phyloP scores from a whole-genome alignment of 2,329 filamentous ascomycete genomes.

The Neonectria coccinea region DNA sequence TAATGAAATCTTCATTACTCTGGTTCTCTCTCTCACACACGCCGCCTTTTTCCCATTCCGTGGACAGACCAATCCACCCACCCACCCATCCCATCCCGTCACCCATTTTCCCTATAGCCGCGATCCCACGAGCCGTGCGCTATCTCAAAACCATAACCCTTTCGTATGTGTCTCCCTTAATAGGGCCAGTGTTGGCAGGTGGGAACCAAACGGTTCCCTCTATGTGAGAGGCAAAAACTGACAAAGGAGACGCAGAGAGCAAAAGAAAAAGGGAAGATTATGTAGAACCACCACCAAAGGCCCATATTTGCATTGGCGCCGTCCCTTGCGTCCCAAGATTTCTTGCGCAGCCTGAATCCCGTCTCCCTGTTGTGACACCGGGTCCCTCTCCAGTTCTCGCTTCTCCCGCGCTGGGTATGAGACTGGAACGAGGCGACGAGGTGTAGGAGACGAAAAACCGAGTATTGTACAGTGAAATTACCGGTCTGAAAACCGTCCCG shows the following conservation, averaged over 20 bases:
- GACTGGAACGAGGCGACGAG: constrained; percentile 10
- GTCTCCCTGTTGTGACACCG: constrained; percentile 5
- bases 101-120: constrained; percentile 4
- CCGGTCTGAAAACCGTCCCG: constrained; percentile 12
- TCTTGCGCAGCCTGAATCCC: background rate
- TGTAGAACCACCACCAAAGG: background rate
- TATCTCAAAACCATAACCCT: constrained; percentile 16
- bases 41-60: constrained; percentile 28
- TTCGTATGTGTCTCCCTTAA: constrained; percentile 23
- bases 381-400: constrained; percentile 11
- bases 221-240: constrained; percentile 27
- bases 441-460: background rate
- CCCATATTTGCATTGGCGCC: background rate
- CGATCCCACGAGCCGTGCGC: constrained; percentile 7
- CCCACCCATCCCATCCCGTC: background rate
- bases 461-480: constrained; percentile 18
- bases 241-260: background rate
- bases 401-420: constrained; percentile 17
- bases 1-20: constrained; percentile 24
- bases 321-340: background rate
- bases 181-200: constrained; percentile 43
- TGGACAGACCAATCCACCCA: constrained; percentile 2
- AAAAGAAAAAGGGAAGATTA: constrained; percentile 7
- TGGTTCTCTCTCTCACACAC: constrained; percentile 6
- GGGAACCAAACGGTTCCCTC: constrained; percentile 36